Conservation (phyloP, 164 flowering plant genomes). For the Vitis labrusca region DNA sequence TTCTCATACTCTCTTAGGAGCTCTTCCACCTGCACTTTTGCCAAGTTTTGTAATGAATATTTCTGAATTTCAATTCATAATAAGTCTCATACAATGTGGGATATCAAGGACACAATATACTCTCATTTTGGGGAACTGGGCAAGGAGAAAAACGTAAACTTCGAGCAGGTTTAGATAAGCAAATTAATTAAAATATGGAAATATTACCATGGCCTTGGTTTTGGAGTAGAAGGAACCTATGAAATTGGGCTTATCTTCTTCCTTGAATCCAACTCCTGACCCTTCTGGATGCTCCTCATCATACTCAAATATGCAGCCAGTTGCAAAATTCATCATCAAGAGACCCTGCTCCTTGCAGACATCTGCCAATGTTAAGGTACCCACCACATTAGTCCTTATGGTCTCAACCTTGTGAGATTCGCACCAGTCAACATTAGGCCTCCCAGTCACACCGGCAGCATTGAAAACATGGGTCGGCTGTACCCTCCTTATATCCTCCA, state of each 20-base stretch:
- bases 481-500: constrained; percentile 11
- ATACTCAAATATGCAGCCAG: constrained; percentile 30
- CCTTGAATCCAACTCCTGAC: constrained; percentile 28
- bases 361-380: constrained; percentile 22
- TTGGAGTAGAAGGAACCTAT: constrained; percentile 23
- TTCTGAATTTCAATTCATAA: no score
- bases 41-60: no score
- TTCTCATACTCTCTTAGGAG: constrained; percentile 17
- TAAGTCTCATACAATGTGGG: no score
- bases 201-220: constrained; percentile 27
- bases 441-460: constrained; percentile 26
- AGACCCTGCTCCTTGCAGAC: constrained; percentile 19
- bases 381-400: constrained; percentile 22
- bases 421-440: constrained; percentile 31
- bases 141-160: no score
- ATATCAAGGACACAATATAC: no score
- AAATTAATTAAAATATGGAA: background rate
- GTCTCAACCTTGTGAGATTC: constrained; percentile 28
- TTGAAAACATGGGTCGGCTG: constrained; percentile 29
- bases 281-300: constrained; percentile 17
- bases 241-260: constrained; percentile 24
- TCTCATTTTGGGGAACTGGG: no score
- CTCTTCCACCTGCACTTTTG: constrained; percentile 22
- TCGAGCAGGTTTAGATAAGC: no score
- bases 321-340: constrained; percentile 23